Conservation (phyloP, 1,284 basidiomycete species). For the Cystobasidiaceae sp. region DNA sequence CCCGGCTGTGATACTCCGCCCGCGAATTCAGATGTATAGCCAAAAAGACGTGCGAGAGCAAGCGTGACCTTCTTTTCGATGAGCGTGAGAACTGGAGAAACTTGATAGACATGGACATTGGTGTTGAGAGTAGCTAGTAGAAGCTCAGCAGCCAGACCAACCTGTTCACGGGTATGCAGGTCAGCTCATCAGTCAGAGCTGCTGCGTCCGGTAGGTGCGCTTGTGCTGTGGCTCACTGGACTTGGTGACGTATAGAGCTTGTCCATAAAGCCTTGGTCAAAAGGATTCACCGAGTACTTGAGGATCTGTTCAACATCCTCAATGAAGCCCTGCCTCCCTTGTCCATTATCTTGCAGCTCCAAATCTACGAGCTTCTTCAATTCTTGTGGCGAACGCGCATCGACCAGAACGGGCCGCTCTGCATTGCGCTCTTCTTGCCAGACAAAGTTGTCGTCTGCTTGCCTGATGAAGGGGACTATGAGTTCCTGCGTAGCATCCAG, state of each 20-base stretch:
- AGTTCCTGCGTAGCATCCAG: too few species aligned
- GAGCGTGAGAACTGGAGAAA: conserved; percentile 48
- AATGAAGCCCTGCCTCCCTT: not conserved
- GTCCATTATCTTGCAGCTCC: not conserved
- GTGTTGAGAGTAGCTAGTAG: conserved; percentile 48
- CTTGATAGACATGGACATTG: conserved; percentile 49
- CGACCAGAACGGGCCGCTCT: conserved; percentile 2
- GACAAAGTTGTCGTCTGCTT: too few species aligned
- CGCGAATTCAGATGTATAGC: conserved; percentile 33
- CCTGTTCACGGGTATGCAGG: not conserved
- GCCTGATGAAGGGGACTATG: too few species aligned
- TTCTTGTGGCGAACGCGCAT: not conserved
- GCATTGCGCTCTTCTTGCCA: too few species aligned
- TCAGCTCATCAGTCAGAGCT: not conserved
- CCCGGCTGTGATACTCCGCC: conserved; percentile 44
- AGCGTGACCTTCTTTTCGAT: conserved; percentile 40
- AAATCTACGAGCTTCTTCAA: not conserved
- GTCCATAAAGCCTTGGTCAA: conserved; percentile 44
- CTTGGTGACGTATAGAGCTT: conserved; percentile 49
- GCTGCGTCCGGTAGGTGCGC: not conserved
- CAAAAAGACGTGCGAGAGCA: conserved; percentile 38
- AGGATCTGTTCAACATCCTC: conserved; percentile 36
- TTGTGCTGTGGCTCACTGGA: conserved; percentile 34
- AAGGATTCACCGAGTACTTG: conserved; percentile 41
- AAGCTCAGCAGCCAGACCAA: conserved; percentile 47